Conservation (phyloP, 352 stramenopile genomes). For the Phytopythium helicoides region DNA sequence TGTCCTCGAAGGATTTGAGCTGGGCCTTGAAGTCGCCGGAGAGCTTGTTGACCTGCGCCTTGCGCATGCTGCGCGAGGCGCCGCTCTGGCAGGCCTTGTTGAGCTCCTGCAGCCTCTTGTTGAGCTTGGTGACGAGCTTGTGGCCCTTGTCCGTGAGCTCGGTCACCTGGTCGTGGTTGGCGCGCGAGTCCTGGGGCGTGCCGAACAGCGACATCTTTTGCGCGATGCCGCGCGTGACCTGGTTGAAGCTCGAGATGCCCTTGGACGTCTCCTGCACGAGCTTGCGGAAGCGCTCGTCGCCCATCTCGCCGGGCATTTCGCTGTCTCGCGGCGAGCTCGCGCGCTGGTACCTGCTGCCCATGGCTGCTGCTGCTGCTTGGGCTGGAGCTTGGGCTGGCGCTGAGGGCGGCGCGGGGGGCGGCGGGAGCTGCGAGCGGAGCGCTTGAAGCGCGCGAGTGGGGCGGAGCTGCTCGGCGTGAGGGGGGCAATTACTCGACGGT, state of each 20-base stretch:
- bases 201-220: conserved; percentile 87
- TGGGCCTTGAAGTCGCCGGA: conserved; percentile 85
- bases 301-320: conserved; percentile 27
- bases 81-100: conserved; percentile 41
- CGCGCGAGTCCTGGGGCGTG: conserved; percentile 78
- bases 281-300: conserved; percentile 69
- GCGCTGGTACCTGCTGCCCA: conserved; percentile 70
- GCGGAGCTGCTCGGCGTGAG: no score
- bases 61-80: conserved; percentile 37
- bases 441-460: no score
- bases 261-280: conserved; percentile 82
- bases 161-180: conserved; percentile 79
- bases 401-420: no score
- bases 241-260: conserved; percentile 85
- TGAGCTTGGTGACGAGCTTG: conserved; percentile 78
- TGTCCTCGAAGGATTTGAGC: conserved; percentile 70
- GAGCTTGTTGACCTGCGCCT: conserved; percentile 79
- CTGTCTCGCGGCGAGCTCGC: conserved; percentile 47
- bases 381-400: no score
- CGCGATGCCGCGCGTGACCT: conserved; percentile 79
- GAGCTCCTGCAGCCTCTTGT: conserved; percentile 73
- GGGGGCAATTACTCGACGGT: no score
- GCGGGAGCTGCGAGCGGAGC: no score
- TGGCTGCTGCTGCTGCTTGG: no score
- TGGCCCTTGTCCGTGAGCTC: conserved; percentile 84